These are phyloP conservation scores for Cyberlindnera mississippiensis DNA, from an alignment of 805 yeast genomes.

Conservation along the genomic window DNA sequence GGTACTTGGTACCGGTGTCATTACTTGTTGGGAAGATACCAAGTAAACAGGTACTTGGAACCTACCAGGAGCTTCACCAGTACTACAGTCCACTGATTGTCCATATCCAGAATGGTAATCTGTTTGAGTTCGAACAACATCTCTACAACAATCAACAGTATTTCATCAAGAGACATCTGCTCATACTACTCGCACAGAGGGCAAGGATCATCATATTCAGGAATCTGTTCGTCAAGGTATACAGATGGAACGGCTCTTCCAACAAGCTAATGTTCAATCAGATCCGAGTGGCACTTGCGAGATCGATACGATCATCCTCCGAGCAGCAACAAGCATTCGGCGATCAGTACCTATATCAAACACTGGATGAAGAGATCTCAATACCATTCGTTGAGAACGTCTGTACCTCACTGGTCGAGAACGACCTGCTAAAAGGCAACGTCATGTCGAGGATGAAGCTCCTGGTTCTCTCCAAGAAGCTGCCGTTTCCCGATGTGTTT, in stretches of 20 bases:
- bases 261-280: slow-evolving; percentile 8
- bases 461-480: slow-evolving; percentile 39
- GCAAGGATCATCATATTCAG: slow-evolving; percentile 42
- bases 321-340: slow-evolving; percentile 15
- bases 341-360: slow-evolving; percentile 26
- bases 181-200: slow-evolving; percentile 44
- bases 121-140: slow-evolving; percentile 32
- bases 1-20: slow-evolving; percentile 48
- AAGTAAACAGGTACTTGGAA: slow-evolving; percentile 28
- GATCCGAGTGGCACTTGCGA: slow-evolving; percentile 25
- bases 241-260: slow-evolving; percentile 7
- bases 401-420: slow-evolving; percentile 48
- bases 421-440: slow-evolving; percentile 51
- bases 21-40: slow-evolving; percentile 50
- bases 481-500: slow-evolving; percentile 37
- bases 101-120: slow-evolving; percentile 40
- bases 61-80: slow-evolving; percentile 26
- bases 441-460: slow-evolving; percentile 38
- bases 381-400: slow-evolving; percentile 43
- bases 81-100: slow-evolving; percentile 37
- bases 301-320: slow-evolving; percentile 21
- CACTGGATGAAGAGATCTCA: slow-evolving; percentile 30
- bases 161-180: slow-evolving; percentile 35
- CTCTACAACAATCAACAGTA: slow-evolving; percentile 35
- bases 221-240: slow-evolving; percentile 33